A percentile compares a stretch with the other conserved stretches of the same genome.
Evolutionary conservation across 805 yeast species (phyloP).

Genomic region (Monosporozyma aquatica): DNA sequence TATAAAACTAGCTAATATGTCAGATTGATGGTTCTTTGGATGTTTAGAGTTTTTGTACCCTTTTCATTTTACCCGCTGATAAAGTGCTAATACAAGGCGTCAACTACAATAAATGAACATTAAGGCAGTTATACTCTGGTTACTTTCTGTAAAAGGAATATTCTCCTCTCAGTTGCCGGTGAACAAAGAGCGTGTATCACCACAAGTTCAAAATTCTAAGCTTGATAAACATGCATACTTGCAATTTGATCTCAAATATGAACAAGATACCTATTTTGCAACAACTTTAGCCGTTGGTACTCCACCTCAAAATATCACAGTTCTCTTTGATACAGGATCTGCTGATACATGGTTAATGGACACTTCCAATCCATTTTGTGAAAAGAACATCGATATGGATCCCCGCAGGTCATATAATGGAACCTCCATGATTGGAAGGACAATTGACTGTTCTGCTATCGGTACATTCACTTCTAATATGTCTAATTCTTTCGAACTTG

Average conservation of each 20-base stretch:
- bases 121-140: too few relatives aligned
- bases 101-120: too few relatives aligned
- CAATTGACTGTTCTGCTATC: constrained; percentile 16
- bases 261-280: constrained; percentile 24
- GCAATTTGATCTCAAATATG: constrained; percentile 9
- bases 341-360: constrained; percentile 42
- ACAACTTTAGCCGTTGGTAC: constrained; percentile 31
- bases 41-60: too few relatives aligned
- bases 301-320: constrained; percentile 35
- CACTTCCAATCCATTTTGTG: constrained; percentile 27
- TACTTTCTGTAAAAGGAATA: too few relatives aligned
- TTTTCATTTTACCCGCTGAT: too few relatives aligned
- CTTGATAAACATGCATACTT: constrained; percentile 3
- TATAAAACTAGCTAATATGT: too few relatives aligned
- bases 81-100: too few relatives aligned
- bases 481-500: constrained; percentile 12
- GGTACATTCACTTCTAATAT: constrained; percentile 12
- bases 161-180: too few relatives aligned
- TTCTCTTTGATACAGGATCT: constrained; percentile 42
- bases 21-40: too few relatives aligned
- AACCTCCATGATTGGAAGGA: not conserved
- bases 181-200: too few relatives aligned
- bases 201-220: not conserved
- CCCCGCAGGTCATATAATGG: not conserved
- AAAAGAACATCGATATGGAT: not conserved